phyloP scores from a whole-genome alignment of 805 yeast genomes.

The Candida qinlingensis region DNA sequence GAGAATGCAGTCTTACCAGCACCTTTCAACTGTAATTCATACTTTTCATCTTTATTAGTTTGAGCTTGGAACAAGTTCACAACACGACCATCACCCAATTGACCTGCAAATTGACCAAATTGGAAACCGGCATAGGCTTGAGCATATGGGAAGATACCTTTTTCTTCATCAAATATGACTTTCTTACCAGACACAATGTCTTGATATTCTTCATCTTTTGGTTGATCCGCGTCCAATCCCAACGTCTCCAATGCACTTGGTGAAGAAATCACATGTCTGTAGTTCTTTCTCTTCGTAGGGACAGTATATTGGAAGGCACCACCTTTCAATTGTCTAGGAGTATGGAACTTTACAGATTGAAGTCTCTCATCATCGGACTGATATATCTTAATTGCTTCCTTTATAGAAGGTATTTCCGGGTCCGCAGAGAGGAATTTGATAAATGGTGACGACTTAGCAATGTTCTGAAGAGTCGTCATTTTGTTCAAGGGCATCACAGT shows the following conservation, averaged over 20 bases:
- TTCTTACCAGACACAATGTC: slow-evolving; percentile 58
- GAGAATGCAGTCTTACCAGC: slow-evolving; percentile 90
- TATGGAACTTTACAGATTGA: slow-evolving; percentile 32
- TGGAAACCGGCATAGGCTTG: slow-evolving; percentile 96
- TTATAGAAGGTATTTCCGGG: slow-evolving; percentile 25
- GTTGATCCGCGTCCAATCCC: slow-evolving; percentile 39
- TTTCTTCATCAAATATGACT: slow-evolving; percentile 31
- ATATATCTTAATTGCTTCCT: slow-evolving; percentile 25
- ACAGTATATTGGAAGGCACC: slow-evolving; percentile 72
- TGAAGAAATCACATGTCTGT: slow-evolving; percentile 53
- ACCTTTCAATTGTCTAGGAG: slow-evolving; percentile 44
- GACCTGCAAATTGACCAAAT: slow-evolving; percentile 96
- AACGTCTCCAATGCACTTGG: slow-evolving; percentile 56
- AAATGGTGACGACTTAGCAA: slow-evolving; percentile 13
- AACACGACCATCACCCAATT: slow-evolving; percentile 93
- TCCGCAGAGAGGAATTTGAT: slow-evolving; percentile 22
- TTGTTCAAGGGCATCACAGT: neutral
- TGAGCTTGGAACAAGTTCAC: slow-evolving; percentile 70
- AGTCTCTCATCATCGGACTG: slow-evolving; percentile 19
- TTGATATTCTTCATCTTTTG: slow-evolving; percentile 40
- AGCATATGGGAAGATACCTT: slow-evolving; percentile 66
- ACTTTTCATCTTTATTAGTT: slow-evolving; percentile 35
- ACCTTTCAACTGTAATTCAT: slow-evolving; percentile 81
- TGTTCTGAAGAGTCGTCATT: slow-evolving; percentile 9
- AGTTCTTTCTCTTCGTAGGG: slow-evolving; percentile 57